phyloP scores from a whole-genome alignment of 257 asterid genomes.

The Solanum verrucosum region DNA sequence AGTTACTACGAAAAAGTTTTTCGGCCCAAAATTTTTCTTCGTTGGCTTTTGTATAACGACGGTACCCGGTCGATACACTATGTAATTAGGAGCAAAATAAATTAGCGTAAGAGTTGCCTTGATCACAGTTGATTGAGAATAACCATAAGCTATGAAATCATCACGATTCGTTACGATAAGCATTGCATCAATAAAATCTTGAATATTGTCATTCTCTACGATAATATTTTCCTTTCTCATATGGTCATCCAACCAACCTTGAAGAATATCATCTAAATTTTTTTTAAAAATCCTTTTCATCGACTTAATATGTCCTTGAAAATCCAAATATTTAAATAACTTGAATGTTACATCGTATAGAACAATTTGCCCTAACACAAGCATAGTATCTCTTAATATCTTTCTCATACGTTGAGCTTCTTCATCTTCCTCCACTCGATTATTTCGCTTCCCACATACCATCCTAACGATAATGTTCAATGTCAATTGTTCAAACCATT shows the following conservation, averaged over 20 bases:
- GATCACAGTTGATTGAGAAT: background rate
- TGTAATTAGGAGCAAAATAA: too few species aligned
- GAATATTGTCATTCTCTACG: background rate
- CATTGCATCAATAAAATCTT: slow-evolving; percentile 56
- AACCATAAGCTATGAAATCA: background rate
- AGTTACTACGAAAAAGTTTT: too few species aligned
- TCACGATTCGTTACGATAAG: background rate
- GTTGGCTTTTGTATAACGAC: too few species aligned
- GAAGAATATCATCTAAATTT: too few species aligned
- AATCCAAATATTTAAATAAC: slow-evolving; percentile 35
- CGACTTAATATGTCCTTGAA: slow-evolving; percentile 21
- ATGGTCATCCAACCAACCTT: slow-evolving; percentile 30
- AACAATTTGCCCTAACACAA: slow-evolving; percentile 15
- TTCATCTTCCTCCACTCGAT: background rate
- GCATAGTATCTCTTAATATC: slow-evolving; percentile 20
- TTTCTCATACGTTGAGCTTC: slow-evolving; percentile 11
- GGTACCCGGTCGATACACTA: too few species aligned
- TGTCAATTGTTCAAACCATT: slow-evolving; percentile 25
- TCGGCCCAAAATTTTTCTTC: too few species aligned
- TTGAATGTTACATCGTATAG: too few species aligned
- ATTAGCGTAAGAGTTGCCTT: background rate
- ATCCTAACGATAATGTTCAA: slow-evolving; percentile 8
- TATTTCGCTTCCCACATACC: slow-evolving; percentile 25
- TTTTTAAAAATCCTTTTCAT: slow-evolving; percentile 20
- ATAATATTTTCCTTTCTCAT: background rate